phyloP scores from a whole-genome alignment of 139 green algal species.

The Astrephomene gubernaculifera region DNA sequence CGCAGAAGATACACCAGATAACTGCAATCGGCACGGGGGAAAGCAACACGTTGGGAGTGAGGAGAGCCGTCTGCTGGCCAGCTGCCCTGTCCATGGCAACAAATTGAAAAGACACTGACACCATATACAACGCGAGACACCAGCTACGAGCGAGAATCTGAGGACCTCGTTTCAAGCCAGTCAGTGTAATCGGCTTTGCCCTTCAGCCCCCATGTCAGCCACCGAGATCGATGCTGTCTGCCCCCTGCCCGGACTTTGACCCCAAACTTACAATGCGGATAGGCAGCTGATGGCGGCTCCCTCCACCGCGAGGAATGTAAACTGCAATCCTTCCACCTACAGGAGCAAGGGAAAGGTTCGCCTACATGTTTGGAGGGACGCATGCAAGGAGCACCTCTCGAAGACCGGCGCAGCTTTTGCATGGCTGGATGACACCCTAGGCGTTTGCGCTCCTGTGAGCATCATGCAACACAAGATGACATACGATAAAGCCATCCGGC shows the following conservation, averaged over 20 bases:
- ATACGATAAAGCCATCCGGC: too few relatives aligned
- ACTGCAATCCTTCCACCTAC: neutral
- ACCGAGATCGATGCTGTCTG: too few relatives aligned
- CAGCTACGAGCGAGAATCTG: neutral
- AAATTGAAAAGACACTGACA: neutral
- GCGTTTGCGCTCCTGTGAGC: too few relatives aligned
- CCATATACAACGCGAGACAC: neutral
- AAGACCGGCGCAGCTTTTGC: too few relatives aligned
- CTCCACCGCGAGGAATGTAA: conserved; percentile 20
- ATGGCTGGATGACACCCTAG: too few relatives aligned
- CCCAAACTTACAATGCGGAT: neutral
- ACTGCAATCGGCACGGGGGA: neutral
- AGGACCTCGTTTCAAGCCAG: neutral
- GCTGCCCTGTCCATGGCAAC: neutral
- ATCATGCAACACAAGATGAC: too few relatives aligned
- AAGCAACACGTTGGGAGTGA: neutral
- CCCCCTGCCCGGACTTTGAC: too few relatives aligned
- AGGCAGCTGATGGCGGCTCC: conserved; percentile 1
- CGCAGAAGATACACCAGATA: conserved; percentile 22
- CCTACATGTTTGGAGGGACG: neutral
- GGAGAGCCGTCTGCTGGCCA: neutral
- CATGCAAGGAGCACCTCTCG: neutral
- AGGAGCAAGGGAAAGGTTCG: too few relatives aligned
- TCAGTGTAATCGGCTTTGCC: neutral
- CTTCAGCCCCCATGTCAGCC: neutral